These are phyloP conservation scores for Pinus taeda DNA, from an alignment of 75 land plant species.

Conservation along the genomic window DNA sequence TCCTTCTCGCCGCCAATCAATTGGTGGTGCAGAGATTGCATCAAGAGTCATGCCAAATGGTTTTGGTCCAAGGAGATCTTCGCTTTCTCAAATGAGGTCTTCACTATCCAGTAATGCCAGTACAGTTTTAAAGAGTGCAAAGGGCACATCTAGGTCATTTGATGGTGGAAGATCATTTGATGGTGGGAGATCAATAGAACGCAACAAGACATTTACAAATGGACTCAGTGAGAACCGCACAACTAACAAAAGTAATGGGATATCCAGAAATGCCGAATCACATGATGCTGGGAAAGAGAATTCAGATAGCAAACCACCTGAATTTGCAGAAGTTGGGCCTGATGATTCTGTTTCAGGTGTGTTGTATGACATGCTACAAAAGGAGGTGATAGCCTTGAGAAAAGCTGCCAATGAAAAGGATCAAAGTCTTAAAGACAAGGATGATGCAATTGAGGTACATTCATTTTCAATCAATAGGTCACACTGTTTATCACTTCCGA, in stretches of 20 bases:
- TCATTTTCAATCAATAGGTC: neutral
- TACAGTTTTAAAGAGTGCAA: slow-evolving; percentile 73
- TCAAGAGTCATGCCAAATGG: slow-evolving; percentile 71
- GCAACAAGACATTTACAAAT: slow-evolving; percentile 55
- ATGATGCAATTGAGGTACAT: slow-evolving; percentile 95
- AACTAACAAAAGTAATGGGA: slow-evolving; percentile 29
- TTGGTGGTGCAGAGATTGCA: slow-evolving; percentile 67
- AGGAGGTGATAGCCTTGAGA: slow-evolving; percentile 82
- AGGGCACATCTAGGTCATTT: slow-evolving; percentile 86
- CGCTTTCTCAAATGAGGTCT: slow-evolving; percentile 58
- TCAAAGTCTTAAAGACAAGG: slow-evolving; percentile 96
- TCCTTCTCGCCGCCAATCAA: slow-evolving; percentile 64
- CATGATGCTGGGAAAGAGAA: slow-evolving; percentile 29
- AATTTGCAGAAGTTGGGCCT: slow-evolving; percentile 21
- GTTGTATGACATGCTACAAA: slow-evolving; percentile 92
- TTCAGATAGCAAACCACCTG: slow-evolving; percentile 39
- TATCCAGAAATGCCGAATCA: slow-evolving; percentile 30
- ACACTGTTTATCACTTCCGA: neutral
- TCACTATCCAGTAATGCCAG: slow-evolving; percentile 51
- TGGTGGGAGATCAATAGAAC: slow-evolving; percentile 41
- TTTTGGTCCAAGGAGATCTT: slow-evolving; percentile 38
- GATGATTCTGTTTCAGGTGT: slow-evolving; percentile 80
- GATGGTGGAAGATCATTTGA: slow-evolving; percentile 65
- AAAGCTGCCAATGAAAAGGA: slow-evolving; percentile 92
- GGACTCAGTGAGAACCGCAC: slow-evolving; percentile 39